These are phyloP conservation scores for Chaetomium globosum DNA, from an alignment of 2,329 filamentous ascomycete species.

Conservation along the genomic window DNA sequence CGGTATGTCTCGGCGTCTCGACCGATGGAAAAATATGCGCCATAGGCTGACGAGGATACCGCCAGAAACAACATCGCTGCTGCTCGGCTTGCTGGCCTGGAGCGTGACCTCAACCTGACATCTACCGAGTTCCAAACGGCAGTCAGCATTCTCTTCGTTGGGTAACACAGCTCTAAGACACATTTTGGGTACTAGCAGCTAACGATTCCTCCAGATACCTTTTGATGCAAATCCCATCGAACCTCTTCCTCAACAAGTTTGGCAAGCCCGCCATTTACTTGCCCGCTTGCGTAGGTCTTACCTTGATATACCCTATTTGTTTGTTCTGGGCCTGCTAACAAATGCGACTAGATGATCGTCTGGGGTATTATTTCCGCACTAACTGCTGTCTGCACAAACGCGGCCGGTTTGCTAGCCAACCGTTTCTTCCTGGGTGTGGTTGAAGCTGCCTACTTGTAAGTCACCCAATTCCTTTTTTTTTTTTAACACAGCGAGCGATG, in stretches of 20 bases:
- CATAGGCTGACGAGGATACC: neutral
- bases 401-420: conserved; percentile 45
- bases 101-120: conserved; percentile 49
- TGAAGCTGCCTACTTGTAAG: conserved; percentile 45
- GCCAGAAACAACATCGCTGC: conserved; percentile 46
- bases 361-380: conserved; percentile 53
- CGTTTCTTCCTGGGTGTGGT: conserved; percentile 51
- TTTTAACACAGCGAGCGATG: neutral
- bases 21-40: too few species aligned
- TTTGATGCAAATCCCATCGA: conserved; percentile 56
- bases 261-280: conserved; percentile 53
- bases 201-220: conserved; percentile 44
- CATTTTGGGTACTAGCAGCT: neutral
- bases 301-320: neutral
- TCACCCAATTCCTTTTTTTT: neutral
- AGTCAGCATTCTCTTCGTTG: conserved; percentile 56
- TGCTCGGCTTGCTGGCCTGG: conserved; percentile 51
- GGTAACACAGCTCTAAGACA: conserved; percentile 37
- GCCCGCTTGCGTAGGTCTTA: conserved; percentile 46
- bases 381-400: conserved; percentile 44
- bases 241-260: conserved; percentile 56
- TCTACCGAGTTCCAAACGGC: conserved; percentile 44
- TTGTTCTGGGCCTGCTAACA: neutral
- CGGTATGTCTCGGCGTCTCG: conserved; percentile 35
- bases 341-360: conserved; percentile 47